Evolutionary conservation across 1,284 basidiomycete genomes (phyloP).

Genomic region (Butyriboletus appendiculatus): DNA sequence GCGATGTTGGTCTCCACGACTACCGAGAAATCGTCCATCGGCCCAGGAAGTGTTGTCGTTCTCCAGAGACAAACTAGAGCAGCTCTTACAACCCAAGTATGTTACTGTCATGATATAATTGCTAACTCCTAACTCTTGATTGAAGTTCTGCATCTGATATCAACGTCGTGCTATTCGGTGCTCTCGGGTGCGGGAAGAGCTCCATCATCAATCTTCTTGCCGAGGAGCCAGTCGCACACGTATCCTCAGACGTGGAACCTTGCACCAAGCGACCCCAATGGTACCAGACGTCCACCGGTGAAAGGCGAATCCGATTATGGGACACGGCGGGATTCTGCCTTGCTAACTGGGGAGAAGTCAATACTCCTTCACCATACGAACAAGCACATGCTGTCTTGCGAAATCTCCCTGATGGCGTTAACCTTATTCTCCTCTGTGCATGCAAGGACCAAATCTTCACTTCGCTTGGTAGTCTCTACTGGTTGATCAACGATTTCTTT

Average conservation of each 20-base stretch:
- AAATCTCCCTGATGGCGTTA: not conserved
- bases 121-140: not conserved
- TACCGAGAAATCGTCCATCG: not conserved
- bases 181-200: conserved; percentile 16
- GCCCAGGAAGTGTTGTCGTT: conserved; percentile 3
- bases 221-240: not conserved
- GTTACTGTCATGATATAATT: not conserved
- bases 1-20: conserved; percentile 9
- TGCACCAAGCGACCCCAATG: conserved; percentile 11
- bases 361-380: conserved; percentile 9
- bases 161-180: conserved; percentile 15
- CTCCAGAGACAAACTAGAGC: not conserved
- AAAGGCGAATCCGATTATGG: conserved; percentile 21
- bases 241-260: not conserved
- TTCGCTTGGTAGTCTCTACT: too few species aligned
- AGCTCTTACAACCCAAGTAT: not conserved
- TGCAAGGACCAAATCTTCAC: too few species aligned
- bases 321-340: conserved; percentile 14
- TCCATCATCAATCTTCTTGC: conserved; percentile 18
- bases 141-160: not conserved
- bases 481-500: too few species aligned
- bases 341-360: not conserved
- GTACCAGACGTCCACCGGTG: not conserved
- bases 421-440: too few species aligned
- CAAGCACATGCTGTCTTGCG: conserved; percentile 11